phyloP scores from a whole-genome alignment of 2,329 filamentous ascomycete species.

The Remersonia thermophila region DNA sequence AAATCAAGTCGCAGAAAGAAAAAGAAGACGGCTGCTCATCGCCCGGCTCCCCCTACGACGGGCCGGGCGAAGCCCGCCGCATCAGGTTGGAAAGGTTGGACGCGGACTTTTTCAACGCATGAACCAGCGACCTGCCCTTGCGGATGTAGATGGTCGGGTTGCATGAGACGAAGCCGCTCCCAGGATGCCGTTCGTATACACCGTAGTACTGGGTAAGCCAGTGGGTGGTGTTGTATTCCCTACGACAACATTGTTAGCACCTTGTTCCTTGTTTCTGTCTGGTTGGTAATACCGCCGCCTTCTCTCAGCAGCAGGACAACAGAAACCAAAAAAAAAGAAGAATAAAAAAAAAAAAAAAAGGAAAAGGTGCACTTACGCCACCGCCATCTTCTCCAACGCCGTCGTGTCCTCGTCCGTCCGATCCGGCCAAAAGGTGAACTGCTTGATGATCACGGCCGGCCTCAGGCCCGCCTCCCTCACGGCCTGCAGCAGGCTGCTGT shows the following conservation, averaged over 20 bases:
- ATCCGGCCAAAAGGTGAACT: constrained; percentile 10
- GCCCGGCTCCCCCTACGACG: too few species aligned
- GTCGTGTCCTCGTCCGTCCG: constrained; percentile 4
- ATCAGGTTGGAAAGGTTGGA: not conserved
- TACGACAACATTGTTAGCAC: not conserved
- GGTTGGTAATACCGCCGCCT: too few species aligned
- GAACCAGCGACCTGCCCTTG: not conserved
- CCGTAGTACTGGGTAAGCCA: constrained; percentile 10
- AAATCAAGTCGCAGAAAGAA: too few species aligned
- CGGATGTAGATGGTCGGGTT: constrained; percentile 9
- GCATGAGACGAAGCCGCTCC: constrained; percentile 8
- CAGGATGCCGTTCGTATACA: constrained; percentile 3
- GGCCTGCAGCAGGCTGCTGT: constrained; percentile 4
- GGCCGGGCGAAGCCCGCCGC: not conserved
- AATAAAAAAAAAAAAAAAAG: not conserved
- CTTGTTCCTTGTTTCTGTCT: not conserved
- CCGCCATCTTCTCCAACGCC: not conserved
- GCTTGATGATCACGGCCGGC: constrained; percentile 8
- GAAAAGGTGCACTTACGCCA: constrained; percentile 3
- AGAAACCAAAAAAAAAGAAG: too few species aligned
- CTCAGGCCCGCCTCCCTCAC: constrained; percentile 4
- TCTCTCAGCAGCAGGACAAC: too few species aligned
- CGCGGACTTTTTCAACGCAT: not conserved
- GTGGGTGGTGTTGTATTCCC: constrained; percentile 4
- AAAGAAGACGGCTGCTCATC: too few species aligned